A percentile compares a stretch with the other conserved stretches of the same genome.
Evolutionary conservation across 345 rosid genomes (phyloP).

Genomic region (Corchorus olitorius): DNA sequence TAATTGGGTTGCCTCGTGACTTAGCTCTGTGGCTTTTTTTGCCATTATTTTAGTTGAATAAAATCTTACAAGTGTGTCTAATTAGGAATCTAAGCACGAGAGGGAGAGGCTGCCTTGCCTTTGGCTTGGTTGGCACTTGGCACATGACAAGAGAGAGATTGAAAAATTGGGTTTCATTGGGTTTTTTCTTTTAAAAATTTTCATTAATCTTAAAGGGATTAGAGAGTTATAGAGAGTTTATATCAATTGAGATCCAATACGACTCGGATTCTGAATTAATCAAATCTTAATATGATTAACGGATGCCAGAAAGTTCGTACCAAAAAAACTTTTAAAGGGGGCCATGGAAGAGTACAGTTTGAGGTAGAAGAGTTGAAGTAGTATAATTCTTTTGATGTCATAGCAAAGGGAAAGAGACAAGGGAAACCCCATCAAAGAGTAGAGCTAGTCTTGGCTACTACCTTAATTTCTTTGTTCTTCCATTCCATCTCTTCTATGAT

Average conservation of each 20-base stretch:
- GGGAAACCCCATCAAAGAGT: neutral
- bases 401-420: too few species aligned
- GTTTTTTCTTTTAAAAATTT: too few species aligned
- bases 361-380: too few species aligned
- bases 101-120: neutral
- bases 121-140: neutral
- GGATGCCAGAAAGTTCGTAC: too few species aligned
- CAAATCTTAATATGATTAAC: too few species aligned
- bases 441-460: neutral
- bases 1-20: constrained; percentile 28
- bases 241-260: too few species aligned
- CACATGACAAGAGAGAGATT: constrained; percentile 24
- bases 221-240: too few species aligned
- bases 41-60: constrained; percentile 23
- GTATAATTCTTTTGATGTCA: too few species aligned
- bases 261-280: too few species aligned
- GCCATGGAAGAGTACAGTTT: too few species aligned
- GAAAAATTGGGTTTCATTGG: neutral
- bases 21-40: neutral
- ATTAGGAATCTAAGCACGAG: constrained; percentile 37
- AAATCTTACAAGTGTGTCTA: neutral
- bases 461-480: too few species aligned
- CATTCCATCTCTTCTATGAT: neutral
- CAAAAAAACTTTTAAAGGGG: neutral
- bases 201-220: too few species aligned